These are phyloP conservation scores for Schoenoplectus tabernaemontani DNA, from an alignment of 202 grass and related monocot genomes.

Conservation along the genomic window DNA sequence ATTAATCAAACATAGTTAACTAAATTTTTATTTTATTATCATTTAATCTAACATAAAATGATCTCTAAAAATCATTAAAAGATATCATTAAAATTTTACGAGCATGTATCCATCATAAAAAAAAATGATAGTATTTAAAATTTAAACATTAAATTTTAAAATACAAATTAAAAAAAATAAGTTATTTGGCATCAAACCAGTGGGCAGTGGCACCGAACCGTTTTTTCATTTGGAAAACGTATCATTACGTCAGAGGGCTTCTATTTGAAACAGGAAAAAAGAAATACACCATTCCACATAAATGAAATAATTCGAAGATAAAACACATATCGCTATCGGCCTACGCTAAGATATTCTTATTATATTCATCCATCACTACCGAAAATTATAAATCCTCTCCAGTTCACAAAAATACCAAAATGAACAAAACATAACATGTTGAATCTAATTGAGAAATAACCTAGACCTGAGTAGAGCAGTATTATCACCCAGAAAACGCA, in stretches of 20 bases:
- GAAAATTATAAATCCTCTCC: conserved; percentile 1
- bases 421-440: conserved; percentile 10
- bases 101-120: too few relatives aligned
- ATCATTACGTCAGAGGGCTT: background rate
- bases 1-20: too few relatives aligned
- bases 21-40: too few relatives aligned
- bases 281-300: background rate
- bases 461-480: conserved; percentile 17
- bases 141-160: too few relatives aligned
- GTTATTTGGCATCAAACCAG: too few relatives aligned
- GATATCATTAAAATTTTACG: too few relatives aligned
- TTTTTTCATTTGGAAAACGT: too few relatives aligned
- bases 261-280: background rate
- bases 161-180: too few relatives aligned
- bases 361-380: background rate
- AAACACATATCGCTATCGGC: background rate
- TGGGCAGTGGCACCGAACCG: too few relatives aligned
- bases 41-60: too few relatives aligned
- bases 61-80: too few relatives aligned
- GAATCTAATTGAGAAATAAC: conserved; percentile 15
- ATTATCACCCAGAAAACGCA: background rate
- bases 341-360: background rate
- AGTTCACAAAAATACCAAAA: conserved; percentile 3
- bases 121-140: too few relatives aligned
- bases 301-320: background rate